These are phyloP conservation scores for Agrostemma githago DNA, from an alignment of 148 eudicot species.

Conservation along the genomic window DNA sequence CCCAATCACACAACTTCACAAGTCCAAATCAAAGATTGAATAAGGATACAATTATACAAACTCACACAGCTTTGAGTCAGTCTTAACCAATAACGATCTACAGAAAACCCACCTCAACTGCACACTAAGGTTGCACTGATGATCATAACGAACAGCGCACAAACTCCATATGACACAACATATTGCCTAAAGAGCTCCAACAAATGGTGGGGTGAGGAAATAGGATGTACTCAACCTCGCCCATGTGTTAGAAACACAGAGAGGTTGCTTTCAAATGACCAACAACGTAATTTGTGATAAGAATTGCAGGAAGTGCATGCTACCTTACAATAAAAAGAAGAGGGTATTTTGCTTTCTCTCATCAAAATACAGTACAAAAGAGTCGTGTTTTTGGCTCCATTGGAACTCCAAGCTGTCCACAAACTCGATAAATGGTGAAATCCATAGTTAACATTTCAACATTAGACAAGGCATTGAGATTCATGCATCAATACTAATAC, in stretches of 20 bases:
- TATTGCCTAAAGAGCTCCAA: too few species aligned
- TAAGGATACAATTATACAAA: not conserved
- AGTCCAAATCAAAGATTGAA: not conserved
- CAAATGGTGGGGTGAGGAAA: too few species aligned
- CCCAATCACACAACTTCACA: not conserved
- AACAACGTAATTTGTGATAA: too few species aligned
- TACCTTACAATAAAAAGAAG: too few species aligned
- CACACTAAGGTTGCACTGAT: not conserved
- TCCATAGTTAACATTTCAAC: not conserved
- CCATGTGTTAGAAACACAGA: too few species aligned
- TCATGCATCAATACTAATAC: not conserved
- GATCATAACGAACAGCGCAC: not conserved
- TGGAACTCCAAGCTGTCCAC: too few species aligned
- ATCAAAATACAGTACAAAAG: too few species aligned
- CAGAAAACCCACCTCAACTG: not conserved
- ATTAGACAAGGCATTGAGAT: not conserved
- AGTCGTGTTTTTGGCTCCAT: too few species aligned
- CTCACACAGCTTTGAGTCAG: not conserved
- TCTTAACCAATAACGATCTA: not conserved
- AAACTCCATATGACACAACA: not conserved
- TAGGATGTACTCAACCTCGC: too few species aligned
- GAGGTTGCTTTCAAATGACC: too few species aligned
- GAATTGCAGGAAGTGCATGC: too few species aligned
- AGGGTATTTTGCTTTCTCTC: too few species aligned
- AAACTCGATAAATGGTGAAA: not conserved